Evolutionary conservation across 2,329 filamentous ascomycete genomes (phyloP), one percentile per base, ranked within the genome.

Genomic region (Fusarium neocosmosporiellum): DNA sequence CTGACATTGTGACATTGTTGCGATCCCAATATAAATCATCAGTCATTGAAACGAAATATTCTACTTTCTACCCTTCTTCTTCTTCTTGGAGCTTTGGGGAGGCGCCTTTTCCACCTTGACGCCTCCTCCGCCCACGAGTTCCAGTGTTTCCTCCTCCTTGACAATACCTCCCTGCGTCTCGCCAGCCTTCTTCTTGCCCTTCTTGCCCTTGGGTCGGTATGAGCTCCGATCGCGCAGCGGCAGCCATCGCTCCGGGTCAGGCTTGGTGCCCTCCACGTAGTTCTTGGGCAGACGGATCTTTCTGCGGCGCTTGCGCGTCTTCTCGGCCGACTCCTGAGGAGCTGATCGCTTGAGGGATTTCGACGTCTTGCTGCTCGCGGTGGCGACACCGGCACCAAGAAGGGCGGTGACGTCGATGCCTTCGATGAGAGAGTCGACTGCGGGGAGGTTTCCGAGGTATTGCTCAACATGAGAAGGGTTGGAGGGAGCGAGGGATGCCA

Each of bases 241-340:
- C 68, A 99, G 84, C 96, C 96, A 99, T 71, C 96, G 88, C 83
- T 99, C 96, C 0, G 94, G 92, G 81, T 99, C 96, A 36, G 94
- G 89, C 73, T 91, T 91, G 86, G 95, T 97, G 75, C 88, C 90
- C 60, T 93, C 89, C 67, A 94, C 93, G 78, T 90, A 94, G 77
- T 91, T 88, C 83, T 94, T 94, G 34, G 93, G 93, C 77, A 93
- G 85, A 75, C 89, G 89, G 65, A 86, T 88, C 79, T 88, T 85
- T 77, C 88, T 89, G 78, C 89, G 90, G 67, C 88, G 84, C 78
- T 90, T 90, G 37, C 84, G 82, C 10, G 84, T 69, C 71, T 86
- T 87, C 22, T 81, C 75, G 14, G 76, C 75, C 1, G 78, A 74
- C 16, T 87, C 82, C 4, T 78, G 71, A n/a, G 75, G 66, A n/a